Evolutionary conservation across 768 basidiomycete species (phyloP), one percentile per base, ranked within the genome.

Genomic region (Mycena vitilis): DNA sequence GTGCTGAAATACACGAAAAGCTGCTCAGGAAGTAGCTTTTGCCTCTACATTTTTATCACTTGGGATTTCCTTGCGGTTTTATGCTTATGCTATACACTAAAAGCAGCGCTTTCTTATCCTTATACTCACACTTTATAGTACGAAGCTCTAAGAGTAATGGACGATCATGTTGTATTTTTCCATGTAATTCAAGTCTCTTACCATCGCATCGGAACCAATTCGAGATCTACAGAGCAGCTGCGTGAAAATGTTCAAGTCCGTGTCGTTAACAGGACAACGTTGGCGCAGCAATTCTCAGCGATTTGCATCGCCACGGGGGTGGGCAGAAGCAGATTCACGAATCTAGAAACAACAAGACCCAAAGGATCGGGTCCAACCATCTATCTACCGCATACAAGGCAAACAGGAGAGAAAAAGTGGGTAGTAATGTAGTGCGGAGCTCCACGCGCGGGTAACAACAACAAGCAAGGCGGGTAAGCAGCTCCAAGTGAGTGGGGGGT

Each of bases 1-100:
- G 89, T 20, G 92, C 92, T 7, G 91, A 95, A 81, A 77, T 95
- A 15, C 84, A 81, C 63, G 86, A 87, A 72, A 82, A 79, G 69
- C 77, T 87, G 36, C 66, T 84, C 63, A 78, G 79, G 70, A 82
- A 80, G 69, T 84, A 69, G 71, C 4, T 8, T 13, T 18, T 23
- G 22, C 10, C n/a, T 56, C n/a, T 2, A 18, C 2, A 5, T n/a
- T 37, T 11, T 22, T 23, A 15, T 40, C 16, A 6, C 23, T 23
- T 44, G 34, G 3, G 30, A 4, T 49, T 15, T 30, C 3, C 30
- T 30, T 30, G 30, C 30, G 13, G 55, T 42, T 52, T 44, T 34
- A 20, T 36, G 16, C 10, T 49, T 22, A 25, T 22, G 36, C 36
- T 56, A 9, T 48, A 12, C 25, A 36, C 7, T 54, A 36, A 62